phyloP scores from a whole-genome alignment of 2,329 filamentous ascomycete genomes.

The Paecilomyces fulvus region DNA sequence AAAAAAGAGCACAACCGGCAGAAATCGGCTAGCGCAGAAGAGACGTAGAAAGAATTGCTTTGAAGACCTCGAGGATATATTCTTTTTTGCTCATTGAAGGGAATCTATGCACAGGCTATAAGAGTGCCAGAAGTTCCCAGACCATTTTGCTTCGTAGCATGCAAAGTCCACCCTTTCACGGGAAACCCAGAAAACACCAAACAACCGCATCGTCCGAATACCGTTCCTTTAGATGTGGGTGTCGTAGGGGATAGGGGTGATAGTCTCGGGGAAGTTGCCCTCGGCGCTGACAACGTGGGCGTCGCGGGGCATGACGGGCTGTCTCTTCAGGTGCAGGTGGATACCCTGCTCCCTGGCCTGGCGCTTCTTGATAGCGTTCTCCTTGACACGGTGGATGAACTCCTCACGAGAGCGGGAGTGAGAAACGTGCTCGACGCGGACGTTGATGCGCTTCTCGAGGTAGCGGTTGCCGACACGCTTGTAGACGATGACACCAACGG shows the following conservation, averaged over 20 bases:
- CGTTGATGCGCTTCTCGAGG: constrained; percentile 99
- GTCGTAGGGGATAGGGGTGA: constrained; percentile 90
- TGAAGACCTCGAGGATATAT: constrained; percentile 19
- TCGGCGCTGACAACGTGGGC: constrained; percentile 69
- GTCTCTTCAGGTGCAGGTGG: constrained; percentile 87
- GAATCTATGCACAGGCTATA: constrained; percentile 35
- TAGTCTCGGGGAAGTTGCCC: constrained; percentile 82
- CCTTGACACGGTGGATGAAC: constrained; percentile 94
- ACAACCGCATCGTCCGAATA: constrained; percentile 27
- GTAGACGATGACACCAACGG: constrained; percentile 98
- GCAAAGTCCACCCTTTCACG: constrained; percentile 26
- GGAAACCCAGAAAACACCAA: constrained; percentile 30
- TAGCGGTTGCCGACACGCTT: constrained; percentile 99
- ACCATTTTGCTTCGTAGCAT: constrained; percentile 33
- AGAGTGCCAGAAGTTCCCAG: constrained; percentile 30
- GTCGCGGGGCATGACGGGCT: constrained; percentile 69
- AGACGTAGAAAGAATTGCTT: constrained; percentile 18
- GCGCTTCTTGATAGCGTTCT: constrained; percentile 85
- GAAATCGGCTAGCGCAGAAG: not conserved
- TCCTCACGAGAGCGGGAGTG: constrained; percentile 94
- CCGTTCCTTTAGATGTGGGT: constrained; percentile 75
- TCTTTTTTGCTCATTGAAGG: constrained; percentile 31
- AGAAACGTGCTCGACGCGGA: constrained; percentile 94
- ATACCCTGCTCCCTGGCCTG: constrained; percentile 85
- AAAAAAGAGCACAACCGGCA: not conserved